Conservation (phyloP, 495 filamentous ascomycete genomes). For the Penicillium cataractarum region DNA sequence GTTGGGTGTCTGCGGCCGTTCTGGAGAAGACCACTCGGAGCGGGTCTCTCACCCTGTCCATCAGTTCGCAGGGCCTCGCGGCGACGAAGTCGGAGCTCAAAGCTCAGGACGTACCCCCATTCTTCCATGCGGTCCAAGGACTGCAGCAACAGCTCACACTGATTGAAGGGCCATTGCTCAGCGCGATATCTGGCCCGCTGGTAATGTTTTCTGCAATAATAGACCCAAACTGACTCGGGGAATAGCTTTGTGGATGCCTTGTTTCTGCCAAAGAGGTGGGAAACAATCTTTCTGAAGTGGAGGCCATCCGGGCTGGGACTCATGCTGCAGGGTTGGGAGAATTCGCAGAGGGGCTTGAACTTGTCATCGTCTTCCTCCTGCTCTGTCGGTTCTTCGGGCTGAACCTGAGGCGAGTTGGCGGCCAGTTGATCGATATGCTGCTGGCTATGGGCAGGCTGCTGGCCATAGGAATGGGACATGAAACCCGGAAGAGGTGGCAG, state of each 20-base stretch:
- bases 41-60: neutral
- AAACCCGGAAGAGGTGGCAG: too few species aligned
- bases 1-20: conserved; percentile 27
- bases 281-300: conserved; percentile 70
- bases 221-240: conserved; percentile 66
- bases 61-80: conserved; percentile 26
- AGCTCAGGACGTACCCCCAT: conserved; percentile 57
- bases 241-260: conserved; percentile 73
- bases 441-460: too few species aligned
- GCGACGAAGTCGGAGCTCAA: conserved; percentile 33
- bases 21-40: neutral
- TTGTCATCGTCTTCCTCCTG: neutral
- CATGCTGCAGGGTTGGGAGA: conserved; percentile 26
- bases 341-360: conserved; percentile 21
- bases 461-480: too few species aligned
- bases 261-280: conserved; percentile 88
- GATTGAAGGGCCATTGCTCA: conserved; percentile 57
- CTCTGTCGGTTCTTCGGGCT: neutral
- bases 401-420: neutral
- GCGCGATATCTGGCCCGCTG: conserved; percentile 72
- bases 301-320: conserved; percentile 12
- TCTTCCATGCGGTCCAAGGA: conserved; percentile 61
- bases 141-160: conserved; percentile 60
- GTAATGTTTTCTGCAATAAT: conserved; percentile 84
- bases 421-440: neutral